Evolutionary conservation across 2,329 filamentous ascomycete species (phyloP).

Genomic region (Aspergillus sp.): DNA sequence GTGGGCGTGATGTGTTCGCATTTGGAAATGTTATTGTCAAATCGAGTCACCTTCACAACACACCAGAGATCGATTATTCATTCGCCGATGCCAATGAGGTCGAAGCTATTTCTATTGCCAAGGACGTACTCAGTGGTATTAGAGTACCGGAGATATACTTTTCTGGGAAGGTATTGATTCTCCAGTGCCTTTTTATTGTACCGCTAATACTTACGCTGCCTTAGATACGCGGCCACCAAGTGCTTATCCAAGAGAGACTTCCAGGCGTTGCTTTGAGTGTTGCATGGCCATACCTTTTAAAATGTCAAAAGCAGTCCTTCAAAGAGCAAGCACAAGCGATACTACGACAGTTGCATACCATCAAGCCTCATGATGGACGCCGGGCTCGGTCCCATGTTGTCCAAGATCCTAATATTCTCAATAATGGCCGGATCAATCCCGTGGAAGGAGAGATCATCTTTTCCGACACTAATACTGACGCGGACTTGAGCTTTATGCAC

Average conservation of each 20-base stretch:
- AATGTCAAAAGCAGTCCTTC: slow-evolving; percentile 32
- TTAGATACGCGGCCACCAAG: slow-evolving; percentile 37
- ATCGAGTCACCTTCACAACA: slow-evolving; percentile 35
- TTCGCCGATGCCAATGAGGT: slow-evolving; percentile 45
- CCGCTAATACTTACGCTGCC: slow-evolving; percentile 8
- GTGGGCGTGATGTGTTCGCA: slow-evolving; percentile 45
- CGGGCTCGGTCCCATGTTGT: slow-evolving; percentile 22
- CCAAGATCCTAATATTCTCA: slow-evolving; percentile 26
- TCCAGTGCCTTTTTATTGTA: background rate
- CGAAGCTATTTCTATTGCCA: slow-evolving; percentile 34
- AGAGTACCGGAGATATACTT: slow-evolving; percentile 42
- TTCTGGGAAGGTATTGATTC: slow-evolving; percentile 34
- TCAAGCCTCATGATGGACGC: slow-evolving; percentile 23
- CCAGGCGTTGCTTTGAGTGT: slow-evolving; percentile 38
- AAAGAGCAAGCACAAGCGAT: slow-evolving; percentile 38
- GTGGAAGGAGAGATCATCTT: slow-evolving; percentile 39
- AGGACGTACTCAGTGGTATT: slow-evolving; percentile 25
- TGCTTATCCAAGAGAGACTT: slow-evolving; percentile 42
- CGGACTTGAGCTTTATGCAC: slow-evolving; percentile 39
- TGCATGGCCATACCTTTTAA: slow-evolving; percentile 39
- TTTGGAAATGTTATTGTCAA: slow-evolving; percentile 44
- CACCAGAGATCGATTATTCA: slow-evolving; percentile 35
- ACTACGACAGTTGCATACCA: slow-evolving; percentile 27
- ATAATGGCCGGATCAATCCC: slow-evolving; percentile 28
- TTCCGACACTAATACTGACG: slow-evolving; percentile 23